Evolutionary conservation across 1,284 basidiomycete species (phyloP), one percentile per base, ranked within the genome.

Genomic region (Apiotrichum gamsii): DNA sequence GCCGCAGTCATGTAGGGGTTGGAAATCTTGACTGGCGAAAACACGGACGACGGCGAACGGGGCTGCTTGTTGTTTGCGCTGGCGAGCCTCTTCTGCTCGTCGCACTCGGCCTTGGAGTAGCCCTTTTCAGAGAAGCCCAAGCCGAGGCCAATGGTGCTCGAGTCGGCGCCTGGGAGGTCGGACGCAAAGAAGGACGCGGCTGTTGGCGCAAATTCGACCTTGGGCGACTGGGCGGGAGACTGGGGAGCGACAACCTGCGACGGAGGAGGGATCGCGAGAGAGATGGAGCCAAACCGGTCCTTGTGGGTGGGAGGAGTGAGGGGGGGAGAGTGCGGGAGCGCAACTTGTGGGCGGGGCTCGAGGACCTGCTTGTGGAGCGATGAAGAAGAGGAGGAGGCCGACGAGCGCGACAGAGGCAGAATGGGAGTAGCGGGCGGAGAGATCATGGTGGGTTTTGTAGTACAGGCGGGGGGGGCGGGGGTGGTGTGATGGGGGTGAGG

Each of bases 1-100:
- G 40, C 44, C 39, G 28, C 29, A 5, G 32, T n/a, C 11, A 35
- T 20, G 39, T 59, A 57, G 16, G 60, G 59, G 34, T 59, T 60
- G 34, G 50, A 43, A 30, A 61, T 57, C 36, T 37, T 37, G 14
- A 21, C 10, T 23, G 15, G 8, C 15, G 36, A 15, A n/a, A 37
- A 37, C 21, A 23, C 20, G 8, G 21, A 24, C 3, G 16, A 5
- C 13, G 36, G 36, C 10, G 20, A 6, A 15, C 15, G 19, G 8
- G n/a, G 13, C 20, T n/a, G 23, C 34, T 20, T 14, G 40, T 3
- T 51, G 32, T 33, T 43, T 48, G 38, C 28, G 16, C 28, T 24
- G 28, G 31, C 36, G 34, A 61, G 52, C 43, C 56, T 55, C 5
- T 53, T 55, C 31, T 50, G 46, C 24, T 24, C 18, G 13, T 34